Percentiles rank a stretch among this genome's conserved stretches.
Evolutionary conservation across 805 yeast species (phyloP).

Genomic region (Metschnikowia henanensis): DNA sequence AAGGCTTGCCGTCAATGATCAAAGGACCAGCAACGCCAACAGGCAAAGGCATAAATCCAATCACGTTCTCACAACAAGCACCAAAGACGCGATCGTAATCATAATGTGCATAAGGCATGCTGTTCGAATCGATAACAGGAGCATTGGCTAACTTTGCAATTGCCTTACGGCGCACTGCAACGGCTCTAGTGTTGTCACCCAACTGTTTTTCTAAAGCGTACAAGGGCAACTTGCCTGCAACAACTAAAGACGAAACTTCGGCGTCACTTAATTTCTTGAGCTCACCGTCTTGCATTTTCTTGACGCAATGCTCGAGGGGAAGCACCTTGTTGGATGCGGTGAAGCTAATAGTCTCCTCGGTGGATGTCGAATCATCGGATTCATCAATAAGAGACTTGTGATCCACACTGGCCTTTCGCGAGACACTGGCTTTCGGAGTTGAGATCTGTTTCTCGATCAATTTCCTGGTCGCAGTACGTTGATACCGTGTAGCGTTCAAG

Average conservation of each 20-base stretch:
- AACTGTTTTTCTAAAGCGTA: slow-evolving; percentile 94
- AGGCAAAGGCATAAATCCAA: slow-evolving; percentile 95
- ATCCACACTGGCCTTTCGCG: slow-evolving; percentile 6
- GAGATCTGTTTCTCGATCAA: slow-evolving; percentile 41
- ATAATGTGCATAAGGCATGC: slow-evolving; percentile 78
- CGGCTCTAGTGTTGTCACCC: slow-evolving; percentile 89
- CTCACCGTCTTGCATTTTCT: slow-evolving; percentile 67
- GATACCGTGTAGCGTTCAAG: slow-evolving; percentile 79
- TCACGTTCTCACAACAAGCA: slow-evolving; percentile 98
- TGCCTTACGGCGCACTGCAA: slow-evolving; percentile 88
- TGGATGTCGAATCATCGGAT: slow-evolving; percentile 19
- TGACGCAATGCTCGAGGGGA: slow-evolving; percentile 63
- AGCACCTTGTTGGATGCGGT: slow-evolving; percentile 28
- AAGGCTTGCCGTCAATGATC: slow-evolving; percentile 83
- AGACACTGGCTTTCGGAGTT: slow-evolving; percentile 21
- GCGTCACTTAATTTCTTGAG: slow-evolving; percentile 64
- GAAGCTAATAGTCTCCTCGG: slow-evolving; percentile 27
- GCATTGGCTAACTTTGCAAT: slow-evolving; percentile 81
- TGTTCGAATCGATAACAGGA: slow-evolving; percentile 68
- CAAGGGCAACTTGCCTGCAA: slow-evolving; percentile 78
- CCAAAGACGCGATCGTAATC: slow-evolving; percentile 97
- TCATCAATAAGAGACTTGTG: slow-evolving; percentile 6
- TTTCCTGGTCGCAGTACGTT: slow-evolving; percentile 45
- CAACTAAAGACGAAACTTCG: slow-evolving; percentile 72
- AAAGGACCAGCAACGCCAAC: slow-evolving; percentile 98